phyloP scores from a whole-genome alignment of 108 stramenopile species.

The Cyclostephanos tholiformis region DNA sequence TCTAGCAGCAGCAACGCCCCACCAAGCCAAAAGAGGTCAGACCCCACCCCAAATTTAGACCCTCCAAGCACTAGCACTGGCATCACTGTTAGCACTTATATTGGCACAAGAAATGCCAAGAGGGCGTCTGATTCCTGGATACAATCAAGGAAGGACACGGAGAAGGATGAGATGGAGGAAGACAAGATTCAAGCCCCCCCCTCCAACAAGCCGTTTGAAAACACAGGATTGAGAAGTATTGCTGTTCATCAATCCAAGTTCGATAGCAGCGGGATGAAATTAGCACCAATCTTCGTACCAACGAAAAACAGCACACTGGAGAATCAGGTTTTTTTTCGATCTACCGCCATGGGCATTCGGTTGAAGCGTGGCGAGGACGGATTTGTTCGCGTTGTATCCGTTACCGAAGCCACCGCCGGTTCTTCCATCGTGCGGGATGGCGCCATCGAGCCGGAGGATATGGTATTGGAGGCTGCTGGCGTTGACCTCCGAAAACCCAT shows the following conservation, averaged over 20 bases:
- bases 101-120: slow-evolving; percentile 20
- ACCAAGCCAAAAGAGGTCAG: slow-evolving; percentile 9
- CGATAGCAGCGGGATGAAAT: slow-evolving; percentile 1
- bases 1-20: neutral
- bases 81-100: neutral
- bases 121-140: slow-evolving; percentile 7
- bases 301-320: slow-evolving; percentile 10
- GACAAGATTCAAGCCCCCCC: neutral
- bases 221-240: neutral
- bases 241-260: slow-evolving; percentile 16
- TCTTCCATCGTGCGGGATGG: slow-evolving; percentile 43
- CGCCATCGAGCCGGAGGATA: slow-evolving; percentile 44
- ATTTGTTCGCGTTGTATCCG: slow-evolving; percentile 45
- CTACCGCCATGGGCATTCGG: slow-evolving; percentile 47
- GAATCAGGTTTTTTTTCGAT: slow-evolving; percentile 39
- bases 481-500: slow-evolving; percentile 38
- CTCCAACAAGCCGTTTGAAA: neutral
- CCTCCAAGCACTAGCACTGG: slow-evolving; percentile 18
- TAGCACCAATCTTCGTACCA: slow-evolving; percentile 4
- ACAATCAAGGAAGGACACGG: neutral
- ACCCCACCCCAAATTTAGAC: slow-evolving; percentile 17
- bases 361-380: slow-evolving; percentile 51
- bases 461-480: slow-evolving; percentile 38
- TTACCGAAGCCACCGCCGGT: slow-evolving; percentile 30
- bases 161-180: neutral